Percentiles rank a stretch among this genome's conserved stretches.
Conservation (phyloP, 331 rosid species). For the Malus hybrid region DNA sequence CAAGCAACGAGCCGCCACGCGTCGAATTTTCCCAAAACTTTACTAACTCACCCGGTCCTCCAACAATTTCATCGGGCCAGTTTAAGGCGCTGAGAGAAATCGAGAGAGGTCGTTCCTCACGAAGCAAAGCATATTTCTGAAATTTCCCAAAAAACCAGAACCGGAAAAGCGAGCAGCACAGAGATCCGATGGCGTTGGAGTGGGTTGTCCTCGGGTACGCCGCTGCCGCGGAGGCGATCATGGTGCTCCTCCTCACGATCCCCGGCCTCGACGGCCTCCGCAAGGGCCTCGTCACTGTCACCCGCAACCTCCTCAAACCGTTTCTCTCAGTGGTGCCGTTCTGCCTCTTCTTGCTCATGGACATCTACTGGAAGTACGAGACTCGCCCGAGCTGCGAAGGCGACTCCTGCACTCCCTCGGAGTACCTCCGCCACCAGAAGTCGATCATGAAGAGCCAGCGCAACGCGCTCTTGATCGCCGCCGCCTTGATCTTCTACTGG, state of each 20-base stretch:
- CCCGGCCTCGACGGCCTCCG: slow-evolving; percentile 91
- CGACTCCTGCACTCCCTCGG: slow-evolving; percentile 76
- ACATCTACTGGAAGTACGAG: slow-evolving; percentile 96
- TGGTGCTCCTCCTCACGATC: slow-evolving; percentile 80
- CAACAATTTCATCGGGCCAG: background rate
- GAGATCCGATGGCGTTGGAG: slow-evolving; percentile 71
- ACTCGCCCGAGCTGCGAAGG: slow-evolving; percentile 57
- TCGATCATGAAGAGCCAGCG: slow-evolving; percentile 99
- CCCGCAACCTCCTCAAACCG: slow-evolving; percentile 81
- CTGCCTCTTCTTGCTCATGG: slow-evolving; percentile 83
- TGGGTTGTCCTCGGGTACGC: slow-evolving; percentile 98
- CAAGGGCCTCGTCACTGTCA: slow-evolving; percentile 77
- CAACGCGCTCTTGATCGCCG: slow-evolving; percentile 84
- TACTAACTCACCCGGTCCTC: background rate
- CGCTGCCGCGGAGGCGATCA: slow-evolving; percentile 89
- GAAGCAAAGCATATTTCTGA: background rate
- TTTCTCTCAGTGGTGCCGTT: slow-evolving; percentile 84
- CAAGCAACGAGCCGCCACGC: background rate
- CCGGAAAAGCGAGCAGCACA: background rate
- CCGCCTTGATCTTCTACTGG: slow-evolving; percentile 87
- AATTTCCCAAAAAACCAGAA: background rate
- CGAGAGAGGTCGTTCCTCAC: background rate
- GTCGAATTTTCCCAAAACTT: background rate
- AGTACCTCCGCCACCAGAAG: slow-evolving; percentile 85
- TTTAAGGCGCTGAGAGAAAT: background rate